Evolutionary conservation across 192 early-diverging fungal genomes (phyloP).

Genomic region (Coemansia sp.): DNA sequence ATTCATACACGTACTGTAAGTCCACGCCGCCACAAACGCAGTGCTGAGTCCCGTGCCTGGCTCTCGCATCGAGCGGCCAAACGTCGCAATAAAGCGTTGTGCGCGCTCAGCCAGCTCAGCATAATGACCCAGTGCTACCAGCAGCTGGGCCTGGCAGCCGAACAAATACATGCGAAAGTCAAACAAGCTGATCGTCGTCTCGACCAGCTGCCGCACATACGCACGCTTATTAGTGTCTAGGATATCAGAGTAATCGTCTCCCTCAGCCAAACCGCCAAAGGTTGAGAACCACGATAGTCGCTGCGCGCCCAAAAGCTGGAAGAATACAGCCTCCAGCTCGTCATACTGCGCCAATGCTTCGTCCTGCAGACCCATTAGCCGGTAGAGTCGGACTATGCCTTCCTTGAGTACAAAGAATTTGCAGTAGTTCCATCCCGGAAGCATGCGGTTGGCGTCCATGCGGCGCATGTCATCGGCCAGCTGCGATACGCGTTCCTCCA

Average conservation of each 20-base stretch:
- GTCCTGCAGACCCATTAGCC: conserved; percentile 82
- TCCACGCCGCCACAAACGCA: conserved; percentile 51
- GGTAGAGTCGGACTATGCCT: conserved; percentile 79
- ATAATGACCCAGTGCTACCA: conserved; percentile 64
- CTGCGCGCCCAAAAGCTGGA: conserved; percentile 83
- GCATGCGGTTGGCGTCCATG: conserved; percentile 85
- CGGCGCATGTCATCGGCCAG: conserved; percentile 74
- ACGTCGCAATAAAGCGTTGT: conserved; percentile 38
- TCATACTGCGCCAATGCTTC: conserved; percentile 95
- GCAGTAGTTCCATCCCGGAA: conserved; percentile 99
- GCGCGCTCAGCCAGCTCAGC: conserved; percentile 43
- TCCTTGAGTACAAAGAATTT: conserved; percentile 96
- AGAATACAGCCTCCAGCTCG: conserved; percentile 94
- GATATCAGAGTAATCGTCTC: conserved; percentile 87
- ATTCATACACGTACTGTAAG: conserved; percentile 47
- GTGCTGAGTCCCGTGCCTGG: conserved; percentile 35
- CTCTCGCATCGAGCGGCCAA: conserved; percentile 39
- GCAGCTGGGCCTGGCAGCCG: conserved; percentile 81
- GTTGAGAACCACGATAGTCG: conserved; percentile 89
- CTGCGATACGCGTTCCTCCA: conserved; percentile 63
- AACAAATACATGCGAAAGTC: conserved; percentile 97
- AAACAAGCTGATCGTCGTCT: conserved; percentile 90
- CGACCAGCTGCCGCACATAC: conserved; percentile 85
- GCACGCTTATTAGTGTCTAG: conserved; percentile 75
- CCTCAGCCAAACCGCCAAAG: conserved; percentile 82